These are phyloP conservation scores for Exophiala calicioides DNA, from an alignment of 2,329 filamentous ascomycete genomes.

Conservation along the genomic window DNA sequence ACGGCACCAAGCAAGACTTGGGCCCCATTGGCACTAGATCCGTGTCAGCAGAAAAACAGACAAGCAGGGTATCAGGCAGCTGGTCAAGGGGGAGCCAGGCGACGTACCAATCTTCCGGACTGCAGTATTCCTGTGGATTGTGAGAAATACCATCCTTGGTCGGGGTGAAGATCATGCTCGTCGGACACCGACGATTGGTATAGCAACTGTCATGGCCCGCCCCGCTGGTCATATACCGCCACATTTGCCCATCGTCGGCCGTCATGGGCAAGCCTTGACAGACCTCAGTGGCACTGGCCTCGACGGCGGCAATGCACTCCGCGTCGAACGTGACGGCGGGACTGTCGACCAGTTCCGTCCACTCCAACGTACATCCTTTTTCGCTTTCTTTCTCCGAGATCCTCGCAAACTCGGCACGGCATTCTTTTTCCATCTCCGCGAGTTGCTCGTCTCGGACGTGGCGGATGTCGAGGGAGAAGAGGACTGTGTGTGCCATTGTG, in stretches of 20 bases:
- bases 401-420: conserved; percentile 24
- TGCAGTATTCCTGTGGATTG: conserved; percentile 64
- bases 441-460: conserved; percentile 27
- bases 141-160: conserved; percentile 65
- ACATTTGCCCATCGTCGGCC: conserved; percentile 41
- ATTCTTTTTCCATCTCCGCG: conserved; percentile 28
- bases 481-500: conserved; percentile 43
- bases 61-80: too few species aligned
- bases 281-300: conserved; percentile 59
- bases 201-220: conserved; percentile 68
- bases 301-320: conserved; percentile 67
- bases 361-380: conserved; percentile 30
- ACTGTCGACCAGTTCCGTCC: conserved; percentile 32
- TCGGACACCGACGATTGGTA: conserved; percentile 60
- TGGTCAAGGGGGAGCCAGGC: too few species aligned
- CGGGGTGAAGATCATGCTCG: conserved; percentile 69
- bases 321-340: conserved; percentile 64
- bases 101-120: conserved; percentile 55
- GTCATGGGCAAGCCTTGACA: conserved; percentile 43
- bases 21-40: conserved; percentile 34
- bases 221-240: conserved; percentile 59
- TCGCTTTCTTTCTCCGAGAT: conserved; percentile 32
- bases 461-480: conserved; percentile 30
- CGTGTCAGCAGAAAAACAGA: conserved; percentile 15
- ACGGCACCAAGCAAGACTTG: conserved; percentile 31